phyloP scores from a whole-genome alignment of 2,329 filamentous ascomycete species.

The Colletotrichum sp. region DNA sequence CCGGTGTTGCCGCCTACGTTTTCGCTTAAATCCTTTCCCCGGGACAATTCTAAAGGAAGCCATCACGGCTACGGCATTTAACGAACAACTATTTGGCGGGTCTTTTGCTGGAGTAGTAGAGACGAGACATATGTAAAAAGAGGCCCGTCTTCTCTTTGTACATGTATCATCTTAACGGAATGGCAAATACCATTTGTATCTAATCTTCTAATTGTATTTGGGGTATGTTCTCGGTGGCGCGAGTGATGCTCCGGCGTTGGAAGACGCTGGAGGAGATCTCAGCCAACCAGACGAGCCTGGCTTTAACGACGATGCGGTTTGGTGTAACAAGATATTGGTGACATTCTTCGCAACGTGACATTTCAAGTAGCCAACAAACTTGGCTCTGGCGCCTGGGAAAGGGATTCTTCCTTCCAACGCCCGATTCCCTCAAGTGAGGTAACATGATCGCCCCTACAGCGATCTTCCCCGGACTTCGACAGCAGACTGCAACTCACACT shows the following conservation, averaged over 20 bases:
- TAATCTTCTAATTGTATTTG: slow-evolving; percentile 53
- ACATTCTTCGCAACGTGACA: not conserved
- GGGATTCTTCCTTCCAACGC: not conserved
- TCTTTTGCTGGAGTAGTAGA: slow-evolving; percentile 24
- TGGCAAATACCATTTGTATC: slow-evolving; percentile 38
- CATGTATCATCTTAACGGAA: slow-evolving; percentile 26
- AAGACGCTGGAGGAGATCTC: not conserved
- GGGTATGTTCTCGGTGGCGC: slow-evolving; percentile 6
- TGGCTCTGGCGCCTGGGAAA: not conserved
- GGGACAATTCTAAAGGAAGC: slow-evolving; percentile 39
- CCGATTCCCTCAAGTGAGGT: slow-evolving; percentile 11
- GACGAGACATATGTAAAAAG: slow-evolving; percentile 35
- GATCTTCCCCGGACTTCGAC: not conserved
- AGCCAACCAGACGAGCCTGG: not conserved
- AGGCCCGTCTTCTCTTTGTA: slow-evolving; percentile 19
- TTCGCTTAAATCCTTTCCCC: slow-evolving; percentile 53
- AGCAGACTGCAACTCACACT: not conserved
- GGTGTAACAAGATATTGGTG: not conserved
- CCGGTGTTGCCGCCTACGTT: slow-evolving; percentile 58
- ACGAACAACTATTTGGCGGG: slow-evolving; percentile 35
- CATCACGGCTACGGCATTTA: slow-evolving; percentile 43
- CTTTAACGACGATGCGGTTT: slow-evolving; percentile 21
- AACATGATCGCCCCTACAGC: not conserved
- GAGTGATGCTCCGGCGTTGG: not conserved
- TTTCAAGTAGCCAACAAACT: not conserved